Evolutionary conservation across 192 early-diverging fungal species (phyloP).

Genomic region (Piromyces finnis): DNA sequence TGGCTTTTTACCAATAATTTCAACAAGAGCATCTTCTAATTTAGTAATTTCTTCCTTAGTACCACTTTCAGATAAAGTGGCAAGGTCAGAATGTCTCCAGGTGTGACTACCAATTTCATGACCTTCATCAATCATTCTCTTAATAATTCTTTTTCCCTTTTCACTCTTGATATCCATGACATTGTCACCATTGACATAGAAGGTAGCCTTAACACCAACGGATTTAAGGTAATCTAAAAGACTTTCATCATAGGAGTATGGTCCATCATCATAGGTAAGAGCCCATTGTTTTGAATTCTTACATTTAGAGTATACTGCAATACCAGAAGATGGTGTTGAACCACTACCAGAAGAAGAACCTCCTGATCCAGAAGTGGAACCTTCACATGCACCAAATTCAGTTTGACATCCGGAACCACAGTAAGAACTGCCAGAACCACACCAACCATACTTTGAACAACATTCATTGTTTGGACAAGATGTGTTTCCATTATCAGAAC

Average conservation of each 20-base stretch:
- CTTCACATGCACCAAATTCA: too few species aligned
- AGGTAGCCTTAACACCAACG: conserved; percentile 27
- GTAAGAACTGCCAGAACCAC: too few species aligned
- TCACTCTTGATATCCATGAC: conserved; percentile 5
- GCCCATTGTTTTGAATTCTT: conserved; percentile 19
- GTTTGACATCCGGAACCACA: too few species aligned
- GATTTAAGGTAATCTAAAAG: conserved; percentile 9
- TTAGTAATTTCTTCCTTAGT: conserved; percentile 8
- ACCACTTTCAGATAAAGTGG: neutral
- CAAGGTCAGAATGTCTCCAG: conserved; percentile 14
- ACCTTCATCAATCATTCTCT: conserved; percentile 7
- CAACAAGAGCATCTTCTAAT: conserved; percentile 11
- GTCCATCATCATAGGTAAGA: conserved; percentile 49
- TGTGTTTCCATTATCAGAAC: too few species aligned
- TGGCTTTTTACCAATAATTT: conserved; percentile 18
- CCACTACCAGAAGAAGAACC: too few species aligned
- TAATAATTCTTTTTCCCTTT: neutral
- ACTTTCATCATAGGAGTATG: conserved; percentile 4
- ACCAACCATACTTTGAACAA: too few species aligned
- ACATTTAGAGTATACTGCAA: conserved; percentile 3
- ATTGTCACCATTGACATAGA: conserved; percentile 52
- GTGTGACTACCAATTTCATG: conserved; percentile 36
- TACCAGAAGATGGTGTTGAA: too few species aligned
- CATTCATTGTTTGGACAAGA: too few species aligned
- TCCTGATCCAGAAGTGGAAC: too few species aligned